Evolutionary conservation across 805 yeast species (phyloP), one percentile per base, ranked within the genome.

Genomic region (Tetrapisispora arboricola): DNA sequence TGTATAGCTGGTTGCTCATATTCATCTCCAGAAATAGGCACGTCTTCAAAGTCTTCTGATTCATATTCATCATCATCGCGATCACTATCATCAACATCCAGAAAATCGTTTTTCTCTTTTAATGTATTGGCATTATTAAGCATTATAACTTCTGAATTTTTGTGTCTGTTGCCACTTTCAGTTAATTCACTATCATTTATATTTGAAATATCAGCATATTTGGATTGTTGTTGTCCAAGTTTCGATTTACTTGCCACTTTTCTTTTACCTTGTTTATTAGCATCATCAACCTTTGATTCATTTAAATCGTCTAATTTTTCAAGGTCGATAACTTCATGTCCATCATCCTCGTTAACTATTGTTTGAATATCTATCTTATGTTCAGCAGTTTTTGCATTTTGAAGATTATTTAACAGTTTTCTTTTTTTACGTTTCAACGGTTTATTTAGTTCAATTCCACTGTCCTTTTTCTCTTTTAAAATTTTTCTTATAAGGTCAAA

Each of bases 401-500:
- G n/a, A n/a, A n/a, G n/a, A n/a, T n/a, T n/a, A n/a, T 25, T 22
- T 22, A 10, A 11, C 19, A 32, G 21, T 13, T 33, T 30, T 15
- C 45, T 42, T 30, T 41, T 46, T 38, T 42, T 41, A 36, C 51
- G 44, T 45, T 50, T 49, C 32, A 46, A 33, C 16, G 56, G 54
- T 28, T 44, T 38, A 29, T 44, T 32, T 4, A 34, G 21, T n/a
- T 38, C 29, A 3, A 16, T 21, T 10, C 29, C 36, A 12, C 29
- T 22, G 31, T 42, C 26, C 12, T 20, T 41, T 39, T 55, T 56
- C 37, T 56, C 62, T 15, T 43, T 42, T 4, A 60, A 48, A 18
- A 54, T 60, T 26, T 55, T 52, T 35, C 59, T 45, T 20, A 58
- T 49, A 30, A 60, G 40, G 5, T 58, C 54, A 44, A 60, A 60